These are phyloP conservation scores for Coemansia erecta DNA, from an alignment of 192 early-diverging fungal genomes.

Conservation along the genomic window DNA sequence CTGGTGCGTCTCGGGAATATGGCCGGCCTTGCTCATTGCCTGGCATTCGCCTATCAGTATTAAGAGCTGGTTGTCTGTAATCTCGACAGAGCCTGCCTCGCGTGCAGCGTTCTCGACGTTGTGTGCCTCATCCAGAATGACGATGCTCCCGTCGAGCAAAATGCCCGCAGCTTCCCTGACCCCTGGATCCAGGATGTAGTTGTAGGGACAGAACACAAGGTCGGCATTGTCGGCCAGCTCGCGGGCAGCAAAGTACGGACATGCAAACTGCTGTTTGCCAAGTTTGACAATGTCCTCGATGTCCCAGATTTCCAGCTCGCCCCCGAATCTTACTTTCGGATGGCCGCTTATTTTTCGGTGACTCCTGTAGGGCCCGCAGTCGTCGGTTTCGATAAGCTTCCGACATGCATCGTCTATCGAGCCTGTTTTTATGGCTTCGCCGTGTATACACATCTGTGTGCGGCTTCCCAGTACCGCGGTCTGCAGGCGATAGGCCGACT, in stretches of 20 bases:
- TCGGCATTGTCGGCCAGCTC: conserved; percentile 50
- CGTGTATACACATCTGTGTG: conserved; percentile 54
- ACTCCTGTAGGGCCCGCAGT: conserved; percentile 13
- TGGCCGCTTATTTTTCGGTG: conserved; percentile 4
- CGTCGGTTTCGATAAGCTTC: conserved; percentile 26
- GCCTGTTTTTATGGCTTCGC: conserved; percentile 16
- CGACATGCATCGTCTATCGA: conserved; percentile 42
- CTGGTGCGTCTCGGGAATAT: conserved; percentile 18
- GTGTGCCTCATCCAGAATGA: conserved; percentile 66
- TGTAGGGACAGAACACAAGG: conserved; percentile 65
- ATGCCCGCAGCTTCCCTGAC: conserved; percentile 56
- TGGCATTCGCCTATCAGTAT: conserved; percentile 33
- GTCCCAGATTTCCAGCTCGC: conserved; percentile 55
- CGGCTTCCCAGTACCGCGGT: conserved; percentile 57
- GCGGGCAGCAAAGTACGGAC: conserved; percentile 60
- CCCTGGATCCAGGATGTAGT: conserved; percentile 62
- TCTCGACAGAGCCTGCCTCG: conserved; percentile 52
- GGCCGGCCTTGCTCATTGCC: conserved; percentile 15
- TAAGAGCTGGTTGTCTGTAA: conserved; percentile 43
- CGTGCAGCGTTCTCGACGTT: conserved; percentile 63
- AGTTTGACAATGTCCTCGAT: conserved; percentile 57
- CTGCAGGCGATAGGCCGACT: conserved; percentile 56
- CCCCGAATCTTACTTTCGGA: conserved; percentile 9
- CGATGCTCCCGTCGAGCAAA: conserved; percentile 42
- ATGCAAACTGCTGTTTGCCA: conserved; percentile 36